These are phyloP conservation scores for Lentinula aciculospora DNA, from an alignment of 768 basidiomycete genomes.

Conservation along the genomic window DNA sequence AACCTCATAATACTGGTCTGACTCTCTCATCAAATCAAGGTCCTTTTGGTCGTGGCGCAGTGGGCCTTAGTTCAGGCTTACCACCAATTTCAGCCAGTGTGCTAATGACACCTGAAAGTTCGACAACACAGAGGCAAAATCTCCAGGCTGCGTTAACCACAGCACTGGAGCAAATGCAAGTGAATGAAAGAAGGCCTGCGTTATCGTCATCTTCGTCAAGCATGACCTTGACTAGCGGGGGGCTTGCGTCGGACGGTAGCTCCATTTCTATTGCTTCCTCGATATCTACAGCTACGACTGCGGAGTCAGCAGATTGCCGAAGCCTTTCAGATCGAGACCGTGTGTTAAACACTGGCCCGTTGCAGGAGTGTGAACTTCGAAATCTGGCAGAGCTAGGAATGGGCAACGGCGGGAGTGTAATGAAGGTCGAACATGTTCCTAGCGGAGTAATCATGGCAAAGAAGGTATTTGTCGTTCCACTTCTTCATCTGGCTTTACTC, in stretches of 20 bases:
- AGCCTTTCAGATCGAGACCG: background rate
- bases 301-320: background rate
- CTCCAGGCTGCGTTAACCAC: constrained; percentile 80
- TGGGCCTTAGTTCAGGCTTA: background rate
- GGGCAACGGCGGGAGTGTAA: constrained; percentile 97
- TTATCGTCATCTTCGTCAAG: background rate
- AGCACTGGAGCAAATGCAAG: constrained; percentile 80
- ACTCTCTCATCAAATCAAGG: background rate
- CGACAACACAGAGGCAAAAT: constrained; percentile 55
- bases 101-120: constrained; percentile 44
- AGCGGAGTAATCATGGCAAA: constrained; percentile 95
- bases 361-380: constrained; percentile 85
- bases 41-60: background rate
- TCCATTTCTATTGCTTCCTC: background rate
- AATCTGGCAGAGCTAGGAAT: constrained; percentile 88
- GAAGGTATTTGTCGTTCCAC: constrained; percentile 51
- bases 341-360: constrained; percentile 4
- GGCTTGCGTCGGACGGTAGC: background rate
- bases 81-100: constrained; percentile 25
- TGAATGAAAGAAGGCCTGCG: background rate
- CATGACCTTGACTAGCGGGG: background rate
- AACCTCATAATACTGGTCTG: background rate
- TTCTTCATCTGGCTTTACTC: background rate
- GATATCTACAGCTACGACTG: background rate
- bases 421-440: constrained; percentile 89